phyloP scores from a whole-genome alignment of 208 protist genomes.

The Angomonas ambiguus region DNA sequence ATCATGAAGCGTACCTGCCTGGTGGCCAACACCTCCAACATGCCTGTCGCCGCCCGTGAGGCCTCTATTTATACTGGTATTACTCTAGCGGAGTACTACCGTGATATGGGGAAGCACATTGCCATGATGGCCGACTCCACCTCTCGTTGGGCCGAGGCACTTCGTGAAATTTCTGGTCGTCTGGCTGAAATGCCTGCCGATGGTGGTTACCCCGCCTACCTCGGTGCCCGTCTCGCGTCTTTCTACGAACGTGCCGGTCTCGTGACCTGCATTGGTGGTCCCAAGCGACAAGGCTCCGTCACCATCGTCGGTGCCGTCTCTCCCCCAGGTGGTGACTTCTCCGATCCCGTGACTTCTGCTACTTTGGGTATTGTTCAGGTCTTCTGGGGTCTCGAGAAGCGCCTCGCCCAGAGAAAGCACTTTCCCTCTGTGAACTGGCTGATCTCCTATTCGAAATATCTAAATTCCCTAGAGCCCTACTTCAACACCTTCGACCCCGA shows the following conservation, averaged over 20 bases:
- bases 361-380: conserved; percentile 99
- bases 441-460: conserved; percentile 99
- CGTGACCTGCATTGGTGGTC: conserved; percentile 95
- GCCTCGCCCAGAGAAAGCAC: conserved; percentile 99
- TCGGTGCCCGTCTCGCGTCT: conserved; percentile 98
- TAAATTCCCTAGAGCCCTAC: conserved; percentile 95
- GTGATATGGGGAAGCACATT: conserved; percentile 99
- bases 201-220: conserved; percentile 99
- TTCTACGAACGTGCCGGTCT: conserved; percentile 99
- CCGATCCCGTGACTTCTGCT: conserved; percentile 98
- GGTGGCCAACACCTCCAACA: conserved; percentile 99
- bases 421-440: conserved; percentile 99
- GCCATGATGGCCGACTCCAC: conserved; percentile 99
- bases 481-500: conserved; percentile 96
- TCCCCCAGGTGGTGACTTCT: conserved; percentile 99
- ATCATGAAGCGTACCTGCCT: conserved; percentile 99
- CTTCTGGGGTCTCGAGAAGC: conserved; percentile 99
- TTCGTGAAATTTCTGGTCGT: conserved; percentile 99
- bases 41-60: conserved; percentile 99
- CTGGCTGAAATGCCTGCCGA: conserved; percentile 99
- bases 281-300: conserved; percentile 96
- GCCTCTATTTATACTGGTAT: conserved; percentile 99
- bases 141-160: conserved; percentile 99
- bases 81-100: conserved; percentile 99
- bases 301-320: conserved; percentile 99